phyloP scores from a whole-genome alignment of 1,284 basidiomycete genomes.

The Cutaneotrichosporon daszewskae region DNA sequence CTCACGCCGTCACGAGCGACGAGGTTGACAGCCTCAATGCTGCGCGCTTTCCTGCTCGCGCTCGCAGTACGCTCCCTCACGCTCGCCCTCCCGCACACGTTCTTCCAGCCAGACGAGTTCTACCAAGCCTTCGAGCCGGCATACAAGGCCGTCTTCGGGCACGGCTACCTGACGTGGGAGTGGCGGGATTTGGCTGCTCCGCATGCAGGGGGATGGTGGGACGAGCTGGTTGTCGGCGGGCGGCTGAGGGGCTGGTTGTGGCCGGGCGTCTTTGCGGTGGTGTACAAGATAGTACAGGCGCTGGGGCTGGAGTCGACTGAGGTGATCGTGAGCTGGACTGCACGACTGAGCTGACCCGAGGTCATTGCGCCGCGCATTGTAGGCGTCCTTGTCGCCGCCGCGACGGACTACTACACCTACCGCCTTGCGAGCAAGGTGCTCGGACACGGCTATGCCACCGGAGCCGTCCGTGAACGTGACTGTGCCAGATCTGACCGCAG shows the following conservation, averaged over 20 bases:
- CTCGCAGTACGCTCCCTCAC: conserved; percentile 44
- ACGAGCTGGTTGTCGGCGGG: conserved; percentile 19
- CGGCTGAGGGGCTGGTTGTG: conserved; percentile 23
- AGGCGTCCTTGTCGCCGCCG: conserved; percentile 72
- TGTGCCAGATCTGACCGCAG: conserved; percentile 50
- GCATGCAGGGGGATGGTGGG: conserved; percentile 53
- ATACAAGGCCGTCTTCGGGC: conserved; percentile 79
- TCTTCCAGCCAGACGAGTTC: conserved; percentile 98
- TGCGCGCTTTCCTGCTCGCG: conserved; percentile 36
- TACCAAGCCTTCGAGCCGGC: conserved; percentile 93
- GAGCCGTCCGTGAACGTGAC: conserved; percentile 58
- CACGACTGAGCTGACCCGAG: conserved; percentile 28
- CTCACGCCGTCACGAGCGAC: no score
- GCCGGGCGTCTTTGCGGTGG: conserved; percentile 13
- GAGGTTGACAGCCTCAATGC: no score
- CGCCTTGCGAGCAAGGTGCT: conserved; percentile 59
- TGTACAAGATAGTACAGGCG: conserved; percentile 1
- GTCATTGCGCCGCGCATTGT: conserved; percentile 63
- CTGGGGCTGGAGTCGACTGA: conserved; percentile 51
- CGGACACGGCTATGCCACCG: conserved; percentile 57
- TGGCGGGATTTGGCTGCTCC: conserved; percentile 64
- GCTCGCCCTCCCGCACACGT: conserved; percentile 64
- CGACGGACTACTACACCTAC: conserved; percentile 71
- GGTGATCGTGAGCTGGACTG: conserved; percentile 53
- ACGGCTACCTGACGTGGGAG: conserved; percentile 93